Percentiles rank a stretch among this genome's conserved stretches.
Evolutionary conservation across 2,329 filamentous ascomycete species (phyloP).

Genomic region (Ramularia endophylla): DNA sequence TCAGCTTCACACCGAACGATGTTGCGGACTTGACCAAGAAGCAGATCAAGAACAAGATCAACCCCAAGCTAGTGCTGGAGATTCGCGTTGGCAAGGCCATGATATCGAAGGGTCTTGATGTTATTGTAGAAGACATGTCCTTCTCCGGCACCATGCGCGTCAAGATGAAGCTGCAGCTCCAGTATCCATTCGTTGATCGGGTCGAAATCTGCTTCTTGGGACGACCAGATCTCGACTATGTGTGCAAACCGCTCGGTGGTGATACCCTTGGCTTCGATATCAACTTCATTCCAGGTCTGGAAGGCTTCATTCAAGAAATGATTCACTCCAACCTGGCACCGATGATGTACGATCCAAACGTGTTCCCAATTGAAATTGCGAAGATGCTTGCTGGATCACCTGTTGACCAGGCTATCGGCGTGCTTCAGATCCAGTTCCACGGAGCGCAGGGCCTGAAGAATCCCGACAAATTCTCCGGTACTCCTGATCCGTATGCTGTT

Average conservation of each 20-base stretch:
- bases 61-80: constrained; percentile 93
- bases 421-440: constrained; percentile 85
- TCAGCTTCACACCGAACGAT: constrained; percentile 97
- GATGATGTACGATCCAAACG: constrained; percentile 98
- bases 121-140: constrained; percentile 97
- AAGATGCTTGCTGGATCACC: constrained; percentile 95
- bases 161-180: constrained; percentile 94
- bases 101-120: constrained; percentile 92
- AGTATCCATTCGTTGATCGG: constrained; percentile 91
- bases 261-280: constrained; percentile 97
- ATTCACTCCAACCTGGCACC: constrained; percentile 90
- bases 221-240: constrained; percentile 85
- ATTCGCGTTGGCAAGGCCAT: constrained; percentile 93
- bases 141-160: constrained; percentile 94
- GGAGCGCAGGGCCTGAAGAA: constrained; percentile 92
- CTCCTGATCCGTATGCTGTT: constrained; percentile 81
- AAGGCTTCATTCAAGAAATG: constrained; percentile 90
- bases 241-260: constrained; percentile 94
- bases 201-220: constrained; percentile 94
- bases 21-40: constrained; percentile 81
- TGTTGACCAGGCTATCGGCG: constrained; percentile 92
- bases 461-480: constrained; percentile 85
- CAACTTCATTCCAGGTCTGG: constrained; percentile 95
- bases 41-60: constrained; percentile 91
- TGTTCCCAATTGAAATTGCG: constrained; percentile 96